A percentile compares a stretch with the other conserved stretches of the same genome.
phyloP scores from a whole-genome alignment of 2,329 filamentous ascomycete genomes.

The Ascochyta lentis region DNA sequence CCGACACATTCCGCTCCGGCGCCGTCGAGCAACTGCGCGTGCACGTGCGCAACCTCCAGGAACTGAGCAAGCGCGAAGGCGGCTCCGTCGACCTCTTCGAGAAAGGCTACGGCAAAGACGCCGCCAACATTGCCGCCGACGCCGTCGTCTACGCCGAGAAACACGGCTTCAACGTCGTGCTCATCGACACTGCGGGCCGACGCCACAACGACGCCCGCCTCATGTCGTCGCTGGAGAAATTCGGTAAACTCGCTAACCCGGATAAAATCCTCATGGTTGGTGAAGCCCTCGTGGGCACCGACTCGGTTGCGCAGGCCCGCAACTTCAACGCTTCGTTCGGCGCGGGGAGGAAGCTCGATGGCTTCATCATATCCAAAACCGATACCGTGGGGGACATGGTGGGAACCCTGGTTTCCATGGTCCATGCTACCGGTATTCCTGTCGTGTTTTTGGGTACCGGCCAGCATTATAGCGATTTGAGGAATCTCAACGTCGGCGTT shows the following conservation, averaged over 20 bases:
- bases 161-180: slow-evolving; percentile 85
- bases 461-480: slow-evolving; percentile 71
- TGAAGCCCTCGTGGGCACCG: slow-evolving; percentile 91
- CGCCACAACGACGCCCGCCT: slow-evolving; percentile 94
- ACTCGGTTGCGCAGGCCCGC: slow-evolving; percentile 91
- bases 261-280: slow-evolving; percentile 99
- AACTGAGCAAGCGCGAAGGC: slow-evolving; percentile 83
- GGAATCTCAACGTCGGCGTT: slow-evolving; percentile 69
- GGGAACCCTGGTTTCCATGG: slow-evolving; percentile 92
- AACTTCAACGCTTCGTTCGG: slow-evolving; percentile 97
- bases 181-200: slow-evolving; percentile 95
- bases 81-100: slow-evolving; percentile 87
- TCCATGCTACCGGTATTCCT: slow-evolving; percentile 95
- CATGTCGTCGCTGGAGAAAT: slow-evolving; percentile 97
- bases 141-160: slow-evolving; percentile 81
- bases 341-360: slow-evolving; percentile 78
- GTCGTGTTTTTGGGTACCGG: slow-evolving; percentile 86
- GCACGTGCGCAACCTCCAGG: slow-evolving; percentile 90
- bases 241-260: slow-evolving; percentile 92
- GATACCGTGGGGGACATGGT: slow-evolving; percentile 99
- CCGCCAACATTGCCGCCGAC: slow-evolving; percentile 92
- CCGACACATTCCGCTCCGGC: slow-evolving; percentile 95
- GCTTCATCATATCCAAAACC: slow-evolving; percentile 98
- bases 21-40: slow-evolving; percentile 97
- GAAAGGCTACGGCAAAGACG: slow-evolving; percentile 97